Base-by-base conservation (phyloP, 2,329 filamentous ascomycete genomes). In the Tolypocladium endophyticum region DNA sequence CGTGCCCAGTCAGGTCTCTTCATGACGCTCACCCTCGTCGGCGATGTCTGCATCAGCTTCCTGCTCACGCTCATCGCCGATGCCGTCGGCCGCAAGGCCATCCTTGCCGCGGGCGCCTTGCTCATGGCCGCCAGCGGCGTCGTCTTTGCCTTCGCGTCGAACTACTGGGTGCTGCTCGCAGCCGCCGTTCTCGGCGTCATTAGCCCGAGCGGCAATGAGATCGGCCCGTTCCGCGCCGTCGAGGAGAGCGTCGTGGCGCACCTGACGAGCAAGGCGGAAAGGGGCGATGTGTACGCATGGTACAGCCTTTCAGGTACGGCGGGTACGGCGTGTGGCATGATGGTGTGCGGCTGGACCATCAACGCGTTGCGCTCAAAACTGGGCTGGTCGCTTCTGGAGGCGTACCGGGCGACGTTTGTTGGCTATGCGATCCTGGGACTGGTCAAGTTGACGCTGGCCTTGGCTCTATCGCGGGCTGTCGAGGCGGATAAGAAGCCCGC, bases 181-280 rank as follows among this genome's bases (percentile, higher is more conserved):
- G 84, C 84, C 2, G 81, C 81, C 28, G 75, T 87, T 20, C 62
- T 87, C 9, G 85, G 85, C 6, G 83, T 87, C 56, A 83, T 87
- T 39, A 86, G 82, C 68, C 82, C 82, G n/a, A 83, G 82, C 66
- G 84, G 84, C 9, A 85, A 83, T 59, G 84, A 87, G 66, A 86
- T 86, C 58, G 84, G 83, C 0, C 84, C 84, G 0, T 87, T 87
- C 61, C 76, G 81, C 45, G 83, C 84, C 45, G 77, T 87, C 35
- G 84, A 87, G 66, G 84, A 87, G 70, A 83, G 80, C 20, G 79
- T 81, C 6, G 71, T 86, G 2, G 82, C 84, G 4, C 82, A 86
- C 50, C 72, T 86, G 4, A 83, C 80, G 0, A 67, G 71, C 0
- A 64, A 75, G 5, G 69, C 72, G 2, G 72, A 74, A 3, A 71